These are phyloP conservation scores for Panellus pusillus DNA, from an alignment of 768 basidiomycete species.

Conservation along the genomic window DNA sequence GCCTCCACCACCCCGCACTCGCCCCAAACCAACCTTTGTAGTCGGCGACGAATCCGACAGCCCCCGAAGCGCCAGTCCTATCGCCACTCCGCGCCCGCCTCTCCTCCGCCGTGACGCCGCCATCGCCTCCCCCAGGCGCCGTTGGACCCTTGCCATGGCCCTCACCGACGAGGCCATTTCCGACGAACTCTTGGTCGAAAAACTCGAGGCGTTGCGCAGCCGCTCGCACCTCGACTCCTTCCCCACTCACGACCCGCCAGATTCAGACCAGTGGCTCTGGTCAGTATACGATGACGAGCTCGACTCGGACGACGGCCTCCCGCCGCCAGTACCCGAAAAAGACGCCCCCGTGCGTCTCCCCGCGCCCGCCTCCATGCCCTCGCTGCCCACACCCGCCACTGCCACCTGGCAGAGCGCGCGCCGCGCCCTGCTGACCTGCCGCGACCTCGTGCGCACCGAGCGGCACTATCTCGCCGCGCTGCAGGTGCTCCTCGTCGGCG, in stretches of 20 bases:
- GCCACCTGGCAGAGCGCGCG: conserved; percentile 26
- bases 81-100: background rate
- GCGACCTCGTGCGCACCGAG: conserved; percentile 39
- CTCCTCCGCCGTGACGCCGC: conserved; percentile 11
- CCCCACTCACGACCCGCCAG: background rate
- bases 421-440: conserved; percentile 27
- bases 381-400: conserved; percentile 6
- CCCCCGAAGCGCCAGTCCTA: conserved; percentile 4
- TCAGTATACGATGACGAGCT: conserved; percentile 16
- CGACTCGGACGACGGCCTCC: conserved; percentile 9
- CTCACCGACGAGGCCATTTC: conserved; percentile 40
- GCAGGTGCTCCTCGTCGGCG: conserved; percentile 33
- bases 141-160: conserved; percentile 34
- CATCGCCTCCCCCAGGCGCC: conserved; percentile 10
- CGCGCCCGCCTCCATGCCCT: conserved; percentile 6
- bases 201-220: conserved; percentile 29
- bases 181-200: conserved; percentile 36
- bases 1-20: background rate
- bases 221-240: conserved; percentile 10
- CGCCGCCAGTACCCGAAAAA: conserved; percentile 12
- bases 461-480: conserved; percentile 42
- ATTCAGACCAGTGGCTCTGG: conserved; percentile 17
- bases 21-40: conserved; percentile 4
- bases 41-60: conserved; percentile 10
- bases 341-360: background rate